phyloP scores from a whole-genome alignment of 768 basidiomycete species.

The Leccinum subtestaceum region DNA sequence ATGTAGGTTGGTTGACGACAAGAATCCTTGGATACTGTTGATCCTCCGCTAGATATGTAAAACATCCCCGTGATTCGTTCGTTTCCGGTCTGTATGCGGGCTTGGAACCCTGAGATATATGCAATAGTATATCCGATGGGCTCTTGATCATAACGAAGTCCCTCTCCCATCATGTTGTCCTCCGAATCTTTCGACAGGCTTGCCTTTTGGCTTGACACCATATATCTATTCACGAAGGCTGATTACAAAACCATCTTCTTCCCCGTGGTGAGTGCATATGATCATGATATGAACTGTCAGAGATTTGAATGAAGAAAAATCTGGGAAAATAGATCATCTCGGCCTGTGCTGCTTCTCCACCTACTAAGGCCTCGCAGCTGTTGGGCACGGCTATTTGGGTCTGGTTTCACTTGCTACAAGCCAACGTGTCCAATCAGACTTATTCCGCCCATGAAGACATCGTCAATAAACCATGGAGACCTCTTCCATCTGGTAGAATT shows the following conservation, averaged over 20 bases:
- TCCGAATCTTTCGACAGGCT: not conserved
- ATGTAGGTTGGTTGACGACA: no score
- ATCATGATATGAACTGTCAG: not conserved
- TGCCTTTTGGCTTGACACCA: constrained; percentile 22
- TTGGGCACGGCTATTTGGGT: constrained; percentile 22
- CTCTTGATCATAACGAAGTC: not conserved
- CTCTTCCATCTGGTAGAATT: constrained; percentile 36
- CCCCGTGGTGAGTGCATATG: constrained; percentile 28
- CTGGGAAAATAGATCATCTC: constrained; percentile 8
- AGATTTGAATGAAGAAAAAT: not conserved
- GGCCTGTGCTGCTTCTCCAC: constrained; percentile 4
- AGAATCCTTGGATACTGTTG: not conserved
- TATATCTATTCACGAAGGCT: constrained; percentile 35
- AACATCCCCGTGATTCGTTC: not conserved
- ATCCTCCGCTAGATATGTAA: not conserved
- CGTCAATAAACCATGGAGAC: constrained; percentile 36
- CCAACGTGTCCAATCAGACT: constrained; percentile 34
- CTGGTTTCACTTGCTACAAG: constrained; percentile 34
- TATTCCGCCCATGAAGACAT: constrained; percentile 29
- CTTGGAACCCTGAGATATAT: not conserved
- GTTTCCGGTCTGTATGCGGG: not conserved
- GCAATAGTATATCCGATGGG: not conserved
- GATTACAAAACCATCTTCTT: constrained; percentile 36
- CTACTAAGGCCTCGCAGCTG: not conserved
- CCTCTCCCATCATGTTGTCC: not conserved